Conservation (phyloP, 768 basidiomycete genomes). For the Leccinum disarticulatum region DNA sequence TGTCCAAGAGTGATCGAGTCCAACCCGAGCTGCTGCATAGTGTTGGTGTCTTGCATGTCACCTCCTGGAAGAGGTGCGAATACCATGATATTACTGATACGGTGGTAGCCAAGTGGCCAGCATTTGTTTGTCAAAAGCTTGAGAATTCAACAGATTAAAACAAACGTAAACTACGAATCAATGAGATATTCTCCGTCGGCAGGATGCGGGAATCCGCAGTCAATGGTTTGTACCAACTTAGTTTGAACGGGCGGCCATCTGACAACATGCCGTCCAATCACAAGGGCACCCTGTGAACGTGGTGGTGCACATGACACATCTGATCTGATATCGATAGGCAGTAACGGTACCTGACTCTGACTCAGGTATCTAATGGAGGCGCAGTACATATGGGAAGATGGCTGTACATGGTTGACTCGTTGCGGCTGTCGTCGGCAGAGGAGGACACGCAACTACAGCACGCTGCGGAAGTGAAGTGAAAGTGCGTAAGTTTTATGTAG, state of each 20-base stretch:
- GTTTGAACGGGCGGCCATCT: not conserved
- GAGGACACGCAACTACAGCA: conserved; percentile 11
- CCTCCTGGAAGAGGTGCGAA: conserved; percentile 29
- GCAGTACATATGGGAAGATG: conserved; percentile 7
- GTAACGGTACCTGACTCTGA: conserved; percentile 14
- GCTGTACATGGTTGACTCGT: conserved; percentile 2
- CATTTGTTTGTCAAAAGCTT: conserved; percentile 28
- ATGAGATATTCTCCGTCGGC: not conserved
- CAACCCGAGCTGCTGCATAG: conserved; percentile 43
- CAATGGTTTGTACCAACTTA: conserved; percentile 8
- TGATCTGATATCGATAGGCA: conserved; percentile 18
- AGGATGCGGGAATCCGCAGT: conserved; percentile 7
- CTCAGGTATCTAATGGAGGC: conserved; percentile 14
- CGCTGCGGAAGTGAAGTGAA: not conserved
- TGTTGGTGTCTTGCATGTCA: conserved; percentile 34
- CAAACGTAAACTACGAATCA: conserved; percentile 15
- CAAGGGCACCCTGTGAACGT: conserved; percentile 3
- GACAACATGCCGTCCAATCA: conserved; percentile 9
- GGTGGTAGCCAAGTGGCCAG: not conserved
- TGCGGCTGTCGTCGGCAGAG: conserved; percentile 7
- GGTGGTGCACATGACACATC: conserved; percentile 6
- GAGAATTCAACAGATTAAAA: conserved; percentile 27
- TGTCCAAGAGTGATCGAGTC: conserved; percentile 83
- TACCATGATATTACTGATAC: conserved; percentile 31
- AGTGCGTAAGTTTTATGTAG: conserved; percentile 9